Base-by-base conservation (phyloP, 1,284 basidiomycete species). In the Salmacisia buchloeana region DNA sequence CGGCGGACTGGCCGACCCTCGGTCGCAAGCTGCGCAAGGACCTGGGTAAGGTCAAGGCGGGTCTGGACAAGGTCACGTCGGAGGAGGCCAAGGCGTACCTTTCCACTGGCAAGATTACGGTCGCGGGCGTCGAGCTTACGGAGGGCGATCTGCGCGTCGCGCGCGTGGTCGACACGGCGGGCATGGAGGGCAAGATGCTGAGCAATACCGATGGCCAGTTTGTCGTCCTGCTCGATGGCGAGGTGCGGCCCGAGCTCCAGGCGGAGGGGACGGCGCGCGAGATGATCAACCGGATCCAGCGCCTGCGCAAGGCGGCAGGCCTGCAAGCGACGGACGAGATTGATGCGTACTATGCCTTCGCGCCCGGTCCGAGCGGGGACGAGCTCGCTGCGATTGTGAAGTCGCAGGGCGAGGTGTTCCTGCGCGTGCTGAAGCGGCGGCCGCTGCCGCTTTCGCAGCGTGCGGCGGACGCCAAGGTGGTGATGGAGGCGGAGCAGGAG, bases 21-120 rank as follows among this genome's bases (percentile, higher is more conserved):
- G 96, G 96, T 34, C 87, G 88, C 74, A 97, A 97, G 82, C 85
- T 99, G 59, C 88, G 94, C 70, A 97, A 93, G 81, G 93, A 97
- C 80, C 84, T 98, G 45, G 88, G 83, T 38, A 90, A 90, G 58
- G 94, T 99, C 73, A 91, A 92, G 83, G 90, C 88, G 63, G 91
- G 88, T 0, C 85, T 99, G 27, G 91, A 92, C 18, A 83, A 83
- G 29, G 85, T 97, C 39, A 81, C 89, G 2, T 92, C 91, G 69
- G 91, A 92, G 41, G 87, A 86, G 31, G 88, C 96, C 80, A 94
- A 92, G 82, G 81, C 78, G 5, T 99, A 92, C 82, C 81, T 88
- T 59, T 79, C 83, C 62, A 87, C 85, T 1, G 92, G 92, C 61
- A 89, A 87, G 81, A 85, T 97, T 75, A 85, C 82, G 3, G 89